Evolutionary conservation across 768 basidiomycete genomes (phyloP).

Genomic region (Termitomyces sp.): DNA sequence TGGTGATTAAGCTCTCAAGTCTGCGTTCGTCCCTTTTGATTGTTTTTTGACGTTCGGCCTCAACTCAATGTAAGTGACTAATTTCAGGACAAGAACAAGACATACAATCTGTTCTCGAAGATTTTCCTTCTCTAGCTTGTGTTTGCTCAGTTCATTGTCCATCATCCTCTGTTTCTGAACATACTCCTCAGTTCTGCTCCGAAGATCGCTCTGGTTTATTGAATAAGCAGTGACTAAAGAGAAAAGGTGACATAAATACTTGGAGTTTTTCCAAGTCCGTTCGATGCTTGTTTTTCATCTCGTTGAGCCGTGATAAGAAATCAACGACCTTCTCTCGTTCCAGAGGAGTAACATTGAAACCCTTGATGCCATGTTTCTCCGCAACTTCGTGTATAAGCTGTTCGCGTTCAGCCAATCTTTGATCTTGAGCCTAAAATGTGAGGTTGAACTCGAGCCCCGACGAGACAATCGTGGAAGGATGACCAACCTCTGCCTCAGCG

Average conservation of each 20-base stretch:
- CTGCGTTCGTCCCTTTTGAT: constrained; percentile 47
- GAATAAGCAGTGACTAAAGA: not conserved
- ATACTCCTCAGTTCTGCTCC: constrained; percentile 57
- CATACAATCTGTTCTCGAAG: constrained; percentile 56
- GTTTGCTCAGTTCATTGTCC: constrained; percentile 45
- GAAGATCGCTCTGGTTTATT: constrained; percentile 42
- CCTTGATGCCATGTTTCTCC: constrained; percentile 64
- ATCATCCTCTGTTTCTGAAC: constrained; percentile 51
- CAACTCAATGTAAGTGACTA: not conserved
- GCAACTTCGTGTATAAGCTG: constrained; percentile 65
- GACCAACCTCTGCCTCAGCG: constrained; percentile 65
- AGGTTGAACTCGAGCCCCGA: not conserved
- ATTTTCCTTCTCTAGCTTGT: constrained; percentile 47
- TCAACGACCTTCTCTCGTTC: constrained; percentile 68
- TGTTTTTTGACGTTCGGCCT: constrained; percentile 47
- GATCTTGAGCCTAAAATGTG: constrained; percentile 58
- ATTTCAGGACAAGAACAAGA: not conserved
- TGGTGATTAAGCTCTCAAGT: constrained; percentile 49
- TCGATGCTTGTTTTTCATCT: constrained; percentile 58
- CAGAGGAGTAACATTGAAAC: constrained; percentile 65
- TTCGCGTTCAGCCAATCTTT: constrained; percentile 67
- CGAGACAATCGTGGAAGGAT: not conserved
- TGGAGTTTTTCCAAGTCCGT: constrained; percentile 62
- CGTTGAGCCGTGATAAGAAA: constrained; percentile 61
- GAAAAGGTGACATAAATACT: constrained; percentile 28